phyloP scores from a whole-genome alignment of 208 protist genomes.

The Lotmaria passim region DNA sequence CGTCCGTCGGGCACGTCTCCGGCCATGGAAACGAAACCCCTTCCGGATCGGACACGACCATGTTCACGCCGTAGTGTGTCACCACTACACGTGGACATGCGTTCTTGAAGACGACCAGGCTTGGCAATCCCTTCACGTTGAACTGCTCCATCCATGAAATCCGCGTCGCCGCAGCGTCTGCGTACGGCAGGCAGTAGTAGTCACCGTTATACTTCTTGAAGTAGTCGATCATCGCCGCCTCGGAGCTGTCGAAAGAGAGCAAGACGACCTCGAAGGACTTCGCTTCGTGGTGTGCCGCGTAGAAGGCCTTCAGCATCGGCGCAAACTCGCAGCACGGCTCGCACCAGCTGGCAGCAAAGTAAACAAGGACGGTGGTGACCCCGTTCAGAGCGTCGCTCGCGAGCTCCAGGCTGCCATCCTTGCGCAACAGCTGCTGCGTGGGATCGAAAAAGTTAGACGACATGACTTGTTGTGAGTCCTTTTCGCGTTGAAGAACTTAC shows the following conservation, averaged over 20 bases:
- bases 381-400: conserved; percentile 10
- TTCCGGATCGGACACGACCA: conserved; percentile 4
- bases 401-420: conserved; percentile 39
- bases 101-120: conserved; percentile 41
- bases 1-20: neutral
- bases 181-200: conserved; percentile 49
- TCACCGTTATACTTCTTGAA: conserved; percentile 14
- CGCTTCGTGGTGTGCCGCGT: conserved; percentile 27
- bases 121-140: conserved; percentile 16
- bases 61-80: conserved; percentile 17
- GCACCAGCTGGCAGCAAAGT: conserved; percentile 88
- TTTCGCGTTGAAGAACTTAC: too few species aligned
- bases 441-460: conserved; percentile 2
- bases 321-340: conserved; percentile 80
- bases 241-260: conserved; percentile 14
- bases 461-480: neutral
- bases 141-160: conserved; percentile 6
- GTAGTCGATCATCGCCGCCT: conserved; percentile 39
- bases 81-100: conserved; percentile 35
- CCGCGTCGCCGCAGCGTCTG: neutral
- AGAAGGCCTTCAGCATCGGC: conserved; percentile 60
- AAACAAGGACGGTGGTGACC: conserved; percentile 45
- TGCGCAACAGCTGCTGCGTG: conserved; percentile 36
- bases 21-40: conserved; percentile 6
- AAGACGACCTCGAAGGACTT: conserved; percentile 14